Evolutionary conservation across 1,284 basidiomycete species (phyloP).

Genomic region (Cystobasidium sp.): DNA sequence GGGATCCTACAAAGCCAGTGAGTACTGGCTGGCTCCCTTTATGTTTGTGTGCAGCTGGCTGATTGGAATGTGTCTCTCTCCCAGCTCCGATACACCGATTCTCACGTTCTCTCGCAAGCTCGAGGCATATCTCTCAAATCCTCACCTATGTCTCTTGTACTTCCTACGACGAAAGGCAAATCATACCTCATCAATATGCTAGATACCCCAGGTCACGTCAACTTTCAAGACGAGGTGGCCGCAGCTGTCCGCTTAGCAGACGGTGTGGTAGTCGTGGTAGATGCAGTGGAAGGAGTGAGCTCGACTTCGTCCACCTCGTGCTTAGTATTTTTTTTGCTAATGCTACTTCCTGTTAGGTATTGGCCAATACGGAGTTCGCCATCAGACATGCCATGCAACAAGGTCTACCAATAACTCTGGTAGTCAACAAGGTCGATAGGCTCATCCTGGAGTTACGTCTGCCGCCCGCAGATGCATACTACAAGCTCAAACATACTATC

Average conservation of each 20-base stretch:
- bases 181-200: constrained; percentile 91
- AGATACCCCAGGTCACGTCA: constrained; percentile 97
- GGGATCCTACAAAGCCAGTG: constrained; percentile 86
- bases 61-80: neutral
- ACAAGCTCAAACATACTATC: constrained; percentile 98
- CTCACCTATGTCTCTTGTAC: constrained; percentile 89
- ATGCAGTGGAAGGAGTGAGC: constrained; percentile 87
- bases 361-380: constrained; percentile 85
- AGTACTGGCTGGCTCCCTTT: constrained; percentile 54
- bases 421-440: constrained; percentile 97
- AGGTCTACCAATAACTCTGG: constrained; percentile 84
- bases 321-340: neutral
- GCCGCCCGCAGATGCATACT: constrained; percentile 94
- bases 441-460: constrained; percentile 94
- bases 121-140: constrained; percentile 95
- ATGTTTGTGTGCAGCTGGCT: neutral
- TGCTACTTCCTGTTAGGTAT: constrained; percentile 63
- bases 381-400: constrained; percentile 87
- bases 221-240: constrained; percentile 96
- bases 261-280: constrained; percentile 90
- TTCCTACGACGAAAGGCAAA: constrained; percentile 86
- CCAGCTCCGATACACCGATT: constrained; percentile 91
- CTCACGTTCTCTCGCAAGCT: constrained; percentile 83
- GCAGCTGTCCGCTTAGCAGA: constrained; percentile 85
- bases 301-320: neutral